Evolutionary conservation across 2,329 filamentous ascomycete genomes (phyloP).

Genomic region (Epichloe amarillans): DNA sequence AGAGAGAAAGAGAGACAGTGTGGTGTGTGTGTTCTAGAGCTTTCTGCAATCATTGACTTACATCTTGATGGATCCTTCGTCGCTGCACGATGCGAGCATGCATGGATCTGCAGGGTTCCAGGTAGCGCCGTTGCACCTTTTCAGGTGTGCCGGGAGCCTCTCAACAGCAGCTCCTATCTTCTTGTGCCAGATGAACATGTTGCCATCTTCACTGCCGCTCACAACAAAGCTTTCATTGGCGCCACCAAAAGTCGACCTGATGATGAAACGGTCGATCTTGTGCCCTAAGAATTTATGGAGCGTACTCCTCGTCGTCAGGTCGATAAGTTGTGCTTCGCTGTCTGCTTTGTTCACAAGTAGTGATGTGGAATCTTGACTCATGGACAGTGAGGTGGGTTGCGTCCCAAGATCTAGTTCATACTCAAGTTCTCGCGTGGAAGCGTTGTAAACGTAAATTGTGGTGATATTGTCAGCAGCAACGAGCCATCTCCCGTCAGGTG

Average conservation of each 20-base stretch:
- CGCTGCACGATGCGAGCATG: slow-evolving; percentile 83
- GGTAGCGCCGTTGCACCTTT: slow-evolving; percentile 69
- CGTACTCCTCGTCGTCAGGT: slow-evolving; percentile 59
- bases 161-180: slow-evolving; percentile 65
- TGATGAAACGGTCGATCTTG: slow-evolving; percentile 61
- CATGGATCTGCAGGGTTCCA: slow-evolving; percentile 78
- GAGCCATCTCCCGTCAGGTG: slow-evolving; percentile 64
- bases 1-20: not conserved
- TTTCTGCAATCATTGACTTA: slow-evolving; percentile 32
- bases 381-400: slow-evolving; percentile 63
- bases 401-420: slow-evolving; percentile 54
- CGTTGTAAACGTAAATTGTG: slow-evolving; percentile 72
- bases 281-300: slow-evolving; percentile 66
- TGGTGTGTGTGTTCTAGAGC: not conserved
- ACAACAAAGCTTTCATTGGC: slow-evolving; percentile 85
- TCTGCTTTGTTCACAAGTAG: slow-evolving; percentile 73
- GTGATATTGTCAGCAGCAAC: slow-evolving; percentile 61
- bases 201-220: slow-evolving; percentile 72
- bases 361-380: slow-evolving; percentile 68
- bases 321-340: slow-evolving; percentile 64
- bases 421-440: slow-evolving; percentile 57
- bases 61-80: slow-evolving; percentile 78
- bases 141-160: slow-evolving; percentile 58
- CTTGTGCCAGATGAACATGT: slow-evolving; percentile 84
- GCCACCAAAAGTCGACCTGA: slow-evolving; percentile 74